phyloP scores from a whole-genome alignment of 345 rosid genomes.

The Lagerstroemia speciosa region DNA sequence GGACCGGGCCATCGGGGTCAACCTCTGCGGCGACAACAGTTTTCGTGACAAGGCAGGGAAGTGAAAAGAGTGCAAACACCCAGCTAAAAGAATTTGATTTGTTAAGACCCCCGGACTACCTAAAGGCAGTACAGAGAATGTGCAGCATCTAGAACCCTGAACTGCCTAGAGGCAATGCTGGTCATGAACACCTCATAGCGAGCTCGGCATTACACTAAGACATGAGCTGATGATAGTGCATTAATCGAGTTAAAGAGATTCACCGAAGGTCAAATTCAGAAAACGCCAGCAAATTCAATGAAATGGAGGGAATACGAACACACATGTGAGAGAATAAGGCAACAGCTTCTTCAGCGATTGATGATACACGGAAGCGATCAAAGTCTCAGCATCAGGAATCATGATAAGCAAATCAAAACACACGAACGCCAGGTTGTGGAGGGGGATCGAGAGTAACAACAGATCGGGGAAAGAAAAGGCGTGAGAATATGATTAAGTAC shows the following conservation, averaged over 20 bases:
- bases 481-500: not conserved
- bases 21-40: conserved; percentile 16
- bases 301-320: not conserved
- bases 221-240: not conserved
- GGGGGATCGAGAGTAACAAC: not conserved
- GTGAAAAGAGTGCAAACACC: not conserved
- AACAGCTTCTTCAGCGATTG: not conserved
- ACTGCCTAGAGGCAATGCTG: not conserved
- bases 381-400: not conserved
- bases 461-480: not conserved
- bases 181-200: not conserved
- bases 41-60: not conserved
- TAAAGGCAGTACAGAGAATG: not conserved
- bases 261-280: too few relatives aligned
- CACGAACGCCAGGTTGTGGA: not conserved
- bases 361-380: not conserved
- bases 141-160: too few relatives aligned
- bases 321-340: not conserved
- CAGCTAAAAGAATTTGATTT: not conserved
- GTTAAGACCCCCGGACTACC: not conserved
- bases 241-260: not conserved
- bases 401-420: not conserved
- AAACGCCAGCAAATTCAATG: not conserved
- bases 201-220: not conserved
- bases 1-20: conserved; percentile 24